Conservation (phyloP, 768 basidiomycete genomes). For the Boletus insuetus region DNA sequence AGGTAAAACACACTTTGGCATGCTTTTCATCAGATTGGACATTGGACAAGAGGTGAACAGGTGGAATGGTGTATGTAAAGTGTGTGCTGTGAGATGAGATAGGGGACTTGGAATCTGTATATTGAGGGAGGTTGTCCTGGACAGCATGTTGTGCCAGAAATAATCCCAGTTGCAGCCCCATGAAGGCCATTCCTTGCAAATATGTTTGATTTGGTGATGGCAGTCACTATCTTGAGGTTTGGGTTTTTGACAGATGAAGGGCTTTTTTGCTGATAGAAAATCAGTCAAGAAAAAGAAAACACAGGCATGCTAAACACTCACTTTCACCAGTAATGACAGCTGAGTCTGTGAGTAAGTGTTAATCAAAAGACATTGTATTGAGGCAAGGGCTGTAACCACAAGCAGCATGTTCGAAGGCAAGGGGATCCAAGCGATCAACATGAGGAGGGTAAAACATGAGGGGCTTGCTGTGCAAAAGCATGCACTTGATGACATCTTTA, state of each 20-base stretch:
- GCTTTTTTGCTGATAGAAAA: background rate
- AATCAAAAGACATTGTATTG: background rate
- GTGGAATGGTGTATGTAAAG: background rate
- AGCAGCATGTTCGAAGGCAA: background rate
- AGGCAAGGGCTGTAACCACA: background rate
- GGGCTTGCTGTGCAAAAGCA: background rate
- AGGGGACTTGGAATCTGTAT: background rate
- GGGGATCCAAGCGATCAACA: background rate
- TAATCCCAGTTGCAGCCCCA: background rate
- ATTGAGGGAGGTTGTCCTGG: background rate
- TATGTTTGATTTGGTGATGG: background rate
- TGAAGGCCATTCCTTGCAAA: background rate
- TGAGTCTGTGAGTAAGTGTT: background rate
- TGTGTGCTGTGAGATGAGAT: background rate
- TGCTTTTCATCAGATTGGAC: background rate
- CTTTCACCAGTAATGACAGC: background rate
- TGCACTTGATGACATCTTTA: background rate
- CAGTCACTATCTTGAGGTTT: background rate
- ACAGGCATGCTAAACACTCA: background rate
- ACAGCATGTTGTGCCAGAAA: background rate
- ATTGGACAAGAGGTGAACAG: background rate
- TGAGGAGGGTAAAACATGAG: background rate
- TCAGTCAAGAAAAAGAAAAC: background rate
- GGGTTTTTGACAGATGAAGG: background rate
- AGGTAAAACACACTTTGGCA: background rate